Conservation (phyloP, 1,284 basidiomycete species). For the Mycosarcoma mackinlayi region DNA sequence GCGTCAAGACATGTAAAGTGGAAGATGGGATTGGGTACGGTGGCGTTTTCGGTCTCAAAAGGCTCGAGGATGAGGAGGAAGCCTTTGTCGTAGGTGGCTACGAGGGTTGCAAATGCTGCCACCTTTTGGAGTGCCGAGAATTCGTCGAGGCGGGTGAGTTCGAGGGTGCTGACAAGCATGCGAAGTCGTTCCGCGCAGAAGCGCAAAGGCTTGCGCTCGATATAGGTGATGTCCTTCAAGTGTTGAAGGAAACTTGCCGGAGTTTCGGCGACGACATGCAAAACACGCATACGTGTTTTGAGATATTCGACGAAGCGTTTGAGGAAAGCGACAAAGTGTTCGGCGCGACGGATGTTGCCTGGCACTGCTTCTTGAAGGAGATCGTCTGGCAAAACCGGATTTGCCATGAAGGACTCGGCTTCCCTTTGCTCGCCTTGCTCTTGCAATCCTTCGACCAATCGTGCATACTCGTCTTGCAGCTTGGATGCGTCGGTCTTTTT, state of each 20-base stretch:
- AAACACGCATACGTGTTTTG: slow-evolving; percentile 98
- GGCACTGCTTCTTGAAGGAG: slow-evolving; percentile 94
- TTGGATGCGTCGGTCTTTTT: slow-evolving; percentile 93
- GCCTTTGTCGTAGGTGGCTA: slow-evolving; percentile 98
- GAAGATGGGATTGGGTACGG: slow-evolving; percentile 98
- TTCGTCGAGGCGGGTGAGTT: slow-evolving; percentile 90
- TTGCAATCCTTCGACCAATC: slow-evolving; percentile 93
- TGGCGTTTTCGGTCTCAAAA: slow-evolving; percentile 98
- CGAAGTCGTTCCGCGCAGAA: slow-evolving; percentile 97
- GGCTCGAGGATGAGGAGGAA: slow-evolving; percentile 98
- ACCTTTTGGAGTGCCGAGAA: slow-evolving; percentile 92
- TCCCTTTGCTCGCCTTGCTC: slow-evolving; percentile 72
- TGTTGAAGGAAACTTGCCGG: slow-evolving; percentile 98
- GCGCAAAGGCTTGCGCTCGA: slow-evolving; percentile 92
- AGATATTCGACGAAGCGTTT: slow-evolving; percentile 99
- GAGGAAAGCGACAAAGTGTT: slow-evolving; percentile 98
- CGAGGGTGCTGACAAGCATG: slow-evolving; percentile 90
- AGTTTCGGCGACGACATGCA: slow-evolving; percentile 99
- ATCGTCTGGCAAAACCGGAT: slow-evolving; percentile 94
- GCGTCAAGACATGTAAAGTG: slow-evolving; percentile 98
- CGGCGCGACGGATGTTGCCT: slow-evolving; percentile 97
- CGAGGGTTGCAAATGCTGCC: slow-evolving; percentile 93
- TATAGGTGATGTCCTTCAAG: slow-evolving; percentile 98
- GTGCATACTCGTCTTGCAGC: slow-evolving; percentile 96
- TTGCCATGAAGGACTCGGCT: slow-evolving; percentile 83